Conservation (phyloP, 805 yeast species). For the Millerago galiae region DNA sequence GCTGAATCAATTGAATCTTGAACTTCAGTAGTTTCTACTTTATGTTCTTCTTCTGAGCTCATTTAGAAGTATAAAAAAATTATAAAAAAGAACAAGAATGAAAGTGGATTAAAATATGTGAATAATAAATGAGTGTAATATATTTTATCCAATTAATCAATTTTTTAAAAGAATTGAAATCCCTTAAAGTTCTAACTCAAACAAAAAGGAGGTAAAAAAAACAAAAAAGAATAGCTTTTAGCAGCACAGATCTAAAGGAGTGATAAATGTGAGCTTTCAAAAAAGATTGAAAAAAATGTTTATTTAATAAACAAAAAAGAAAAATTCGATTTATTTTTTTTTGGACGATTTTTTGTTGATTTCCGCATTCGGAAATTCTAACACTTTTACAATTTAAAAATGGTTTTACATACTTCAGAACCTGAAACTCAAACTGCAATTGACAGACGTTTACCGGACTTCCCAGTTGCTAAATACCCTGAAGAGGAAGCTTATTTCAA, state of each 20-base stretch:
- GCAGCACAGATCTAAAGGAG: neutral
- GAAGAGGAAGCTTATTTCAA: conserved; percentile 78
- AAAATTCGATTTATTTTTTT: neutral
- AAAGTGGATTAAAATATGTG: neutral
- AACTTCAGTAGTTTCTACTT: neutral
- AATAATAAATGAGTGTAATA: neutral
- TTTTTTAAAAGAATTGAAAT: too few relatives aligned
- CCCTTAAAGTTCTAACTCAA: too few relatives aligned
- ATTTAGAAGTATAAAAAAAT: neutral
- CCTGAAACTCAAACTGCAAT: conserved; percentile 72
- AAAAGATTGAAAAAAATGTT: neutral
- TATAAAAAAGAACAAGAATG: too few relatives aligned
- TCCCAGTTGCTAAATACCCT: conserved; percentile 62
- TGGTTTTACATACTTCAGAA: conserved; percentile 48
- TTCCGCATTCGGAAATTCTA: conserved; percentile 5
- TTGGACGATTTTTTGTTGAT: conserved; percentile 2
- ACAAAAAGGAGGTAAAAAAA: too few relatives aligned
- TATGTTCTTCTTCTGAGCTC: neutral
- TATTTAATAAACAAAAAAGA: neutral
- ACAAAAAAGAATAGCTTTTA: too few relatives aligned
- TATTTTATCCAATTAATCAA: too few relatives aligned
- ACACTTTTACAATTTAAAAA: too few relatives aligned
- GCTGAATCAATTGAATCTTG: neutral
- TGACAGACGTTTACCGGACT: conserved; percentile 67
- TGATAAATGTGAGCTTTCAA: neutral